A percentile compares a stretch with the other conserved stretches of the same genome.
phyloP scores from a whole-genome alignment of 2,329 filamentous ascomycete genomes.

The Geoglossum cookeanum region DNA sequence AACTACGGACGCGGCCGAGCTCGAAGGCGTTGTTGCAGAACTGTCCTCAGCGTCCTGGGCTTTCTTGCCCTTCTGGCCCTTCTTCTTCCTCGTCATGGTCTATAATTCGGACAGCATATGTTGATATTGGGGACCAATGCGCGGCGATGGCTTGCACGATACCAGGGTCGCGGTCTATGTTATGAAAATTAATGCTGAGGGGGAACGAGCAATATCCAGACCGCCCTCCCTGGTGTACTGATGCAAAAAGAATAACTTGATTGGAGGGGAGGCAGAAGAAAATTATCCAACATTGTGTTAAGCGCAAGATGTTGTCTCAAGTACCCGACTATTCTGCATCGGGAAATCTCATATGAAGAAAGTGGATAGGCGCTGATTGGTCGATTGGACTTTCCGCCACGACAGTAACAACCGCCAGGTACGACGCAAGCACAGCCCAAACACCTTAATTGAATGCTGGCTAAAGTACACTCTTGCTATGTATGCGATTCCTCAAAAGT shows the following conservation, averaged over 20 bases:
- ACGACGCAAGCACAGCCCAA: background rate
- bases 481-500: background rate
- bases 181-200: background rate
- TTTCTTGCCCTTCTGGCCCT: constrained; percentile 10
- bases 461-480: background rate
- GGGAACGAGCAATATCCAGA: background rate
- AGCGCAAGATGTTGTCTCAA: background rate
- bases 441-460: background rate
- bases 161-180: background rate
- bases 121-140: background rate
- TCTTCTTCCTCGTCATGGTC: constrained; percentile 32
- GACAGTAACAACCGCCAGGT: background rate
- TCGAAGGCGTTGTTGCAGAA: background rate
- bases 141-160: background rate
- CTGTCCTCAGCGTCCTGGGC: background rate
- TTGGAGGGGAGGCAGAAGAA: background rate
- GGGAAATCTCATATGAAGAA: background rate
- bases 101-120: constrained; percentile 31
- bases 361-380: background rate
- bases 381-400: too few relatives aligned
- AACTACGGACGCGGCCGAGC: constrained; percentile 1
- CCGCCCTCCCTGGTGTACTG: background rate
- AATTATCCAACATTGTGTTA: background rate
- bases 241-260: background rate
- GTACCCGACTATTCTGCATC: background rate